Conservation (phyloP, 495 filamentous ascomycete species). For the Xylaria intraflava region DNA sequence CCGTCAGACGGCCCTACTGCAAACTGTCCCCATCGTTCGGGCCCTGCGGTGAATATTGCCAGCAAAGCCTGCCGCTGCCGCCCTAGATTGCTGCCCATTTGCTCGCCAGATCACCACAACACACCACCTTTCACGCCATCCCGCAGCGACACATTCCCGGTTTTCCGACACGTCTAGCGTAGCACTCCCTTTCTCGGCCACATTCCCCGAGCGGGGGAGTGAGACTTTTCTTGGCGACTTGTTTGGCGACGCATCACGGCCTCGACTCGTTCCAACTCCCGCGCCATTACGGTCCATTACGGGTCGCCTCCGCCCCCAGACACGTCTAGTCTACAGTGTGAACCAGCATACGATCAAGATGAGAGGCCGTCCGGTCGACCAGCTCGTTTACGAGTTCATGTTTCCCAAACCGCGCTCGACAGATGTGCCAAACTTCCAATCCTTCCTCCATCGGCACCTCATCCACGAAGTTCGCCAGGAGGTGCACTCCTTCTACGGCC, state of each 20-base stretch:
- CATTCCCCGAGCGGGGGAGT: background rate
- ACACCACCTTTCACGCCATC: too few species aligned
- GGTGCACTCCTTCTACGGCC: constrained; percentile 77
- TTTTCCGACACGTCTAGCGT: constrained; percentile 2
- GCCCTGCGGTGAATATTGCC: too few species aligned
- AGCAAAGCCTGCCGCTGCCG: too few species aligned
- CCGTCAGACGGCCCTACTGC: too few species aligned
- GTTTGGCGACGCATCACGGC: background rate
- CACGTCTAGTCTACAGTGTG: background rate
- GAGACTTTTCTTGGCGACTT: background rate
- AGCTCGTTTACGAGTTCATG: constrained; percentile 50
- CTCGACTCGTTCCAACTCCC: background rate
- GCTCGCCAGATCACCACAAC: too few species aligned
- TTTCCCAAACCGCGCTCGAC: constrained; percentile 45
- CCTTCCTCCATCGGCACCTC: constrained; percentile 53
- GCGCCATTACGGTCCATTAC: background rate
- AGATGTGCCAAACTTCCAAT: constrained; percentile 48
- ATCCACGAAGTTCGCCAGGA: constrained; percentile 88
- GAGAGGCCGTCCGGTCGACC: constrained; percentile 47
- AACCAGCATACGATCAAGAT: constrained; percentile 28
- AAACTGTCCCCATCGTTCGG: too few species aligned
- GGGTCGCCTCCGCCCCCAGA: background rate
- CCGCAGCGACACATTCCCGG: too few species aligned
- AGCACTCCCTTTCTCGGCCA: too few species aligned
- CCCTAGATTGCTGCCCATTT: too few species aligned